These are phyloP conservation scores for Arbutus unedo DNA, from an alignment of 148 eudicot species.

Conservation along the genomic window DNA sequence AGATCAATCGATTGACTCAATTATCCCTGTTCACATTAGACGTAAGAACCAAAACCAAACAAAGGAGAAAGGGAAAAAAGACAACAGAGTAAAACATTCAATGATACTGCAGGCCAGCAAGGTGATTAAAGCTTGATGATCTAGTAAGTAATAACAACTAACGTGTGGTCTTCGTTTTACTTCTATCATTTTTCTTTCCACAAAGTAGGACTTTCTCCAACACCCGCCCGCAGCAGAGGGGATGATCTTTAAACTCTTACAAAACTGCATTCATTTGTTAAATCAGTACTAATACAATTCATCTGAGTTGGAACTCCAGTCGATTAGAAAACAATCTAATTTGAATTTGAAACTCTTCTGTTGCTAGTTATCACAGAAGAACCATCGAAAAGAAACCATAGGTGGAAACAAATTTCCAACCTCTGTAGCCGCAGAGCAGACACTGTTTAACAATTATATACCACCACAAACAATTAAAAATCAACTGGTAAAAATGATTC, in stretches of 20 bases:
- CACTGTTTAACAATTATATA: not conserved
- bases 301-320: not conserved
- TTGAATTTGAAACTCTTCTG: not conserved
- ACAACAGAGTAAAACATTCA: not conserved
- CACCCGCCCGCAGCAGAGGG: not conserved
- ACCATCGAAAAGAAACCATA: too few relatives aligned
- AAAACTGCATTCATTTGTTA: not conserved
- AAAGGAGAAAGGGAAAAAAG: not conserved
- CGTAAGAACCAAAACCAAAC: not conserved
- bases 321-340: not conserved
- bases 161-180: not conserved
- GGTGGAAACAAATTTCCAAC: not conserved
- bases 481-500: constrained; percentile 1
- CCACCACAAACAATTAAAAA: not conserved
- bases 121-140: not conserved
- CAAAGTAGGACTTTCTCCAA: not conserved
- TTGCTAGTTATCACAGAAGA: not conserved
- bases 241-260: not conserved
- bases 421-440: too few relatives aligned
- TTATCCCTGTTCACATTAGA: not conserved
- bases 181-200: not conserved
- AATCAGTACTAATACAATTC: not conserved
- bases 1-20: not conserved
- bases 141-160: not conserved
- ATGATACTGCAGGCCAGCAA: not conserved